Evolutionary conservation across 83 land plant species (phyloP).

Genomic region (Picea abies): DNA sequence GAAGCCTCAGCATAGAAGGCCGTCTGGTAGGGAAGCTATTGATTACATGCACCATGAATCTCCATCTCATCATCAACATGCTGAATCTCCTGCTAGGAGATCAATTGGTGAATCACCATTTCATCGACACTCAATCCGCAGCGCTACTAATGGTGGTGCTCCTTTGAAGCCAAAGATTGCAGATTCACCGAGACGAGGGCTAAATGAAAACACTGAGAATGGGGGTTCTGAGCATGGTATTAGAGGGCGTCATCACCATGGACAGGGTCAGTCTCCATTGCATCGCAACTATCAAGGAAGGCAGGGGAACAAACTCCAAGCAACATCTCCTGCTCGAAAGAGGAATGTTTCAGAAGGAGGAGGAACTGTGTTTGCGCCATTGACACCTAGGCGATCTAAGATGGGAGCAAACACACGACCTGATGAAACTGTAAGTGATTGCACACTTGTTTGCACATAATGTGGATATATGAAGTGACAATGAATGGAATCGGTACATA

Average conservation of each 20-base stretch:
- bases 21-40: constrained; percentile 3
- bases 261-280: constrained; percentile 44
- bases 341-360: constrained; percentile 25
- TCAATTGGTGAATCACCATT: neutral
- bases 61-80: constrained; percentile 1
- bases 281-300: constrained; percentile 40
- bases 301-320: constrained; percentile 22
- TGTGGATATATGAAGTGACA: neutral
- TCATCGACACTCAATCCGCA: neutral
- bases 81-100: constrained; percentile 15
- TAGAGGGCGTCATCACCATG: neutral
- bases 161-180: constrained; percentile 1
- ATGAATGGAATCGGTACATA: neutral
- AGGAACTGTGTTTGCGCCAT: constrained; percentile 35
- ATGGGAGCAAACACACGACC: constrained; percentile 16
- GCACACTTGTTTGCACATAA: neutral
- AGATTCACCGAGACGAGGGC: neutral
- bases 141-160: constrained; percentile 2
- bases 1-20: constrained; percentile 1
- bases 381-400: constrained; percentile 47
- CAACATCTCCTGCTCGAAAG: constrained; percentile 49
- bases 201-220: constrained; percentile 7
- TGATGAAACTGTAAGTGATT: constrained; percentile 36
- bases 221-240: constrained; percentile 34
- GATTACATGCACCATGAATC: neutral